Evolutionary conservation across 2,329 filamentous ascomycete species (phyloP).

Genomic region (Cryphonectria carpinicola): DNA sequence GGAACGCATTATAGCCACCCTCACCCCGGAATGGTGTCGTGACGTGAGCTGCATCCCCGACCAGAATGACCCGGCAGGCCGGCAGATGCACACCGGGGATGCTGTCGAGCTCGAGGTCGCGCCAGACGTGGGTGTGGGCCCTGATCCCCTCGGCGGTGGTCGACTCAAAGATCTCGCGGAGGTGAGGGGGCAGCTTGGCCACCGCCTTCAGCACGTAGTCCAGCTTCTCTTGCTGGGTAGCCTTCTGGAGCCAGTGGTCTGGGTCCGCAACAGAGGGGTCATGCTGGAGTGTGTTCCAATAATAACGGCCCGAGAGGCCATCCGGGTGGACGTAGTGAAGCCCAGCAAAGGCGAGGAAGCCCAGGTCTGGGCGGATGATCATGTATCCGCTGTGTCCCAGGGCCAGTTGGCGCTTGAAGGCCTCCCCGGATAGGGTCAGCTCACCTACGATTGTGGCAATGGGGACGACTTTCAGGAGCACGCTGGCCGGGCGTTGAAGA

Average conservation of each 20-base stretch:
- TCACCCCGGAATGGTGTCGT: slow-evolving; percentile 12
- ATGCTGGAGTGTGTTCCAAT: slow-evolving; percentile 31
- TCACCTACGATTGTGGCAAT: slow-evolving; percentile 34
- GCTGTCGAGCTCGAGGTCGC: slow-evolving; percentile 3
- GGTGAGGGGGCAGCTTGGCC: background rate
- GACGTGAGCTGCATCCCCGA: slow-evolving; percentile 12
- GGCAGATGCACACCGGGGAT: background rate
- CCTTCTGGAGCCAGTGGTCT: slow-evolving; percentile 12
- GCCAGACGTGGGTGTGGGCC: background rate
- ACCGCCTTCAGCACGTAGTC: background rate
- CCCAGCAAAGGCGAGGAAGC: slow-evolving; percentile 32
- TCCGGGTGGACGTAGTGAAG: slow-evolving; percentile 31
- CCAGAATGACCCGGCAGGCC: slow-evolving; percentile 1
- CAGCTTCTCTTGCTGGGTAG: slow-evolving; percentile 4
- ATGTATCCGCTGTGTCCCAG: slow-evolving; percentile 35
- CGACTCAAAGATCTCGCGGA: slow-evolving; percentile 4
- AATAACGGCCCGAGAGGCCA: slow-evolving; percentile 34
- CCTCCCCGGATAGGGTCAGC: slow-evolving; percentile 31
- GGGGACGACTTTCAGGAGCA: slow-evolving; percentile 19
- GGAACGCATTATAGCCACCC: background rate
- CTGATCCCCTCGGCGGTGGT: background rate
- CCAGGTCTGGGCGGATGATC: slow-evolving; percentile 5
- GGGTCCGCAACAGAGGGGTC: slow-evolving; percentile 18
- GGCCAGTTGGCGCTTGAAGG: slow-evolving; percentile 35
- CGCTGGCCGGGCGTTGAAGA: background rate